Conservation (phyloP, 345 rosid genomes). For the Lepidium africanum region DNA sequence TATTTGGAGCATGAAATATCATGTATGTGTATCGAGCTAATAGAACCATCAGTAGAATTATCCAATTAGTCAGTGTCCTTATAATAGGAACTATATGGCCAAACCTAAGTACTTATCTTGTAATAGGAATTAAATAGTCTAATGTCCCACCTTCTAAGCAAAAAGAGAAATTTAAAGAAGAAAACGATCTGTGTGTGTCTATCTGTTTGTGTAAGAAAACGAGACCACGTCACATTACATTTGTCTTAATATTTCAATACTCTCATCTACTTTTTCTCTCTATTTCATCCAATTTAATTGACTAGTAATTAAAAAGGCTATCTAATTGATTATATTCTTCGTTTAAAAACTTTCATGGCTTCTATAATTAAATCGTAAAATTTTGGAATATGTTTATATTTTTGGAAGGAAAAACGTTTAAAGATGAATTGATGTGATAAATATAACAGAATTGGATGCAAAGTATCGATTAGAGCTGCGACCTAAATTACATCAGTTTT, state of each 20-base stretch:
- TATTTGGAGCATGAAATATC: too few species aligned
- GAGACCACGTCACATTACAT: conserved; percentile 7
- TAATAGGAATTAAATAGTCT: not conserved
- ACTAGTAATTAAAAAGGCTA: not conserved
- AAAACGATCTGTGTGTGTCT: not conserved
- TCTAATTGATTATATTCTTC: not conserved
- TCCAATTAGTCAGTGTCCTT: too few species aligned
- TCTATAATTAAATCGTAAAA: too few species aligned
- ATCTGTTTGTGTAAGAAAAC: not conserved
- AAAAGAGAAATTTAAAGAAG: not conserved
- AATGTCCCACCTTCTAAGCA: not conserved
- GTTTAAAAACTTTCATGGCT: too few species aligned
- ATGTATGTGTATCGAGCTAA: too few species aligned
- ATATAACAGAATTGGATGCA: not conserved
- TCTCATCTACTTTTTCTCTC: conserved; percentile 1
- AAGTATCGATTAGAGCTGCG: not conserved
- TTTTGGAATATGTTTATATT: too few species aligned
- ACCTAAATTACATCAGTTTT: conserved; percentile 13
- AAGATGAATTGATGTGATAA: not conserved
- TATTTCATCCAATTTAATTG: not conserved
- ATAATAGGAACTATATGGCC: too few species aligned
- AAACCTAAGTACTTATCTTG: not conserved
- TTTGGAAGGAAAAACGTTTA: not conserved
- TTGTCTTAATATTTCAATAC: not conserved
- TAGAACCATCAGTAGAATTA: too few species aligned